Evolutionary conservation across 2,329 filamentous ascomycete genomes (phyloP).

Genomic region (Talaromyces sp.): DNA sequence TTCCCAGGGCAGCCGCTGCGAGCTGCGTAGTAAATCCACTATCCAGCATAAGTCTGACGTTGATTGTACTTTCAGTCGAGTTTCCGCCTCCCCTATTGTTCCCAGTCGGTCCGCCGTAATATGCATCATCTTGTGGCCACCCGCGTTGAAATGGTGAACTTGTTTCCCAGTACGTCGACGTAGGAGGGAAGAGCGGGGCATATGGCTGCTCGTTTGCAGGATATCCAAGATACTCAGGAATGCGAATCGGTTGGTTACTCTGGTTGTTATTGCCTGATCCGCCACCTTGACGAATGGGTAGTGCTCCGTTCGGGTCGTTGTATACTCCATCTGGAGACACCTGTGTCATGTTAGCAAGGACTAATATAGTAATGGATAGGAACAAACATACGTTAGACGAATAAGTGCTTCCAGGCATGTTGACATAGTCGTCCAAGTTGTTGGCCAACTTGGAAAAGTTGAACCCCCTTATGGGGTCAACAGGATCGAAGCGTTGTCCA

Average conservation of each 20-base stretch:
- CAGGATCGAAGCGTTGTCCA: constrained; percentile 40
- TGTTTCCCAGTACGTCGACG: neutral
- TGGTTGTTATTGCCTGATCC: neutral
- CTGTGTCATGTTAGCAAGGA: constrained; percentile 8
- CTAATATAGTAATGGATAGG: neutral
- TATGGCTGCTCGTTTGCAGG: constrained; percentile 1
- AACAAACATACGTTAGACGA: constrained; percentile 18
- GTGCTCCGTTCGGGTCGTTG: constrained; percentile 7
- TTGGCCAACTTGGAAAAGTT: constrained; percentile 41
- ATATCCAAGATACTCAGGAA: constrained; percentile 4
- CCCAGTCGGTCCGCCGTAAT: constrained; percentile 1
- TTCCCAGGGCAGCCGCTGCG: constrained; percentile 7
- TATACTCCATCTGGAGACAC: constrained; percentile 15
- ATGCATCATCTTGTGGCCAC: constrained; percentile 8
- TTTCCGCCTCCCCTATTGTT: neutral
- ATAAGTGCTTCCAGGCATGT: constrained; percentile 40
- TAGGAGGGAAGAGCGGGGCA: neutral
- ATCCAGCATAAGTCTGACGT: constrained; percentile 7
- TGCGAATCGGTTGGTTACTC: constrained; percentile 4
- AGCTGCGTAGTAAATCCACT: constrained; percentile 5
- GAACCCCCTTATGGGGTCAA: constrained; percentile 31
- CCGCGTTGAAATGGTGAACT: constrained; percentile 7
- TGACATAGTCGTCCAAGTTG: constrained; percentile 41
- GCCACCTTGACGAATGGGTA: neutral
- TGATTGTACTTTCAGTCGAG: constrained; percentile 6